Percentiles rank a stretch among this genome's conserved stretches.
phyloP scores from a whole-genome alignment of 169 alveolate species.

The Fabrea salina region DNA sequence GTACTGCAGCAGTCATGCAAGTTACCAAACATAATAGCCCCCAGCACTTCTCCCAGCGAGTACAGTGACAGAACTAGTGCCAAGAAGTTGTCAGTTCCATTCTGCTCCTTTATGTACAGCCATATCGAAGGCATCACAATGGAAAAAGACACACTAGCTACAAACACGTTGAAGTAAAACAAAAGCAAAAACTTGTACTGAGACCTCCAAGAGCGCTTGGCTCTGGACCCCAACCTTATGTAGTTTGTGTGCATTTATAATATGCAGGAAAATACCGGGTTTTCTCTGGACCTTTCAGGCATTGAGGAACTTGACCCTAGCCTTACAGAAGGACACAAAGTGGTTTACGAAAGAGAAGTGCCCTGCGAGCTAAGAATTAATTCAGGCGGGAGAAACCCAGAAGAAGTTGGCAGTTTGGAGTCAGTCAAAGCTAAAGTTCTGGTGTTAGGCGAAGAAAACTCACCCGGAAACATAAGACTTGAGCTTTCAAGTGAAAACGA shows the following conservation, averaged over 20 bases:
- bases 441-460: conserved; percentile 78
- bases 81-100: conserved; percentile 28
- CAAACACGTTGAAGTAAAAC: conserved; percentile 38
- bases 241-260: background rate
- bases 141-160: conserved; percentile 41
- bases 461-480: conserved; percentile 77
- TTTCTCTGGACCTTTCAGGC: conserved; percentile 78
- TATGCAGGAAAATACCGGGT: background rate
- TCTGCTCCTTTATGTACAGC: conserved; percentile 27
- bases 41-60: conserved; percentile 46
- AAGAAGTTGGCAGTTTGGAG: conserved; percentile 87
- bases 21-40: conserved; percentile 41
- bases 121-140: conserved; percentile 45
- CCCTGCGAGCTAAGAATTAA: conserved; percentile 89
- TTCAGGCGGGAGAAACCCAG: conserved; percentile 57
- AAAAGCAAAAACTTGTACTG: conserved; percentile 10
- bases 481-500: conserved; percentile 91
- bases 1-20: conserved; percentile 27
- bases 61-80: conserved; percentile 33
- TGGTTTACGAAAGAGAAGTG: conserved; percentile 87
- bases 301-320: conserved; percentile 92
- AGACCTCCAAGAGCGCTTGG: conserved; percentile 23
- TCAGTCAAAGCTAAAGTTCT: conserved; percentile 83
- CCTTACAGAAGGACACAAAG: conserved; percentile 82
- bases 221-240: background rate